Base-by-base conservation (phyloP, 208 protist genomes). In the Trypanosoma mega region DNA sequence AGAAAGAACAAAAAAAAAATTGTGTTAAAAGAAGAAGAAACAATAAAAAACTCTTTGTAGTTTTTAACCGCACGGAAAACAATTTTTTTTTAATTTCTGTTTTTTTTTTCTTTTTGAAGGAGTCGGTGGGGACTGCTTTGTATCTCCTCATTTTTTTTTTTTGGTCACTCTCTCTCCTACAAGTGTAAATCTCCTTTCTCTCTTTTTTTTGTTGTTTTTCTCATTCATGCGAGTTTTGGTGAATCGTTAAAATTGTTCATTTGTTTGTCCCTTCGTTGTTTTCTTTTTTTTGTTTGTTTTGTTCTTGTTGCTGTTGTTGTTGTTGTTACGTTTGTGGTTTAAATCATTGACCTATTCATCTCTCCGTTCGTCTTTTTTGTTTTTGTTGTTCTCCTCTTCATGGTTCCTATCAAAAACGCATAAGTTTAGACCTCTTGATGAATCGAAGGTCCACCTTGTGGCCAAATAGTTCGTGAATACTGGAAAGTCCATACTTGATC, bases 381-480 rank as follows among this genome's bases (percentile, higher is more conserved):
- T 36, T 26, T 33, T 49, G 14, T 7, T 8, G 8, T 27, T 27
- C 31, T 49, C 27, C 48, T 31, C 7, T 12, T 49, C 7, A 20
- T 11, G 8, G 8, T 8, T n/a, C 8, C 1, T 31, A 4, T 75
- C 85, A 96, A 64, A 96, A 91, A 44, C 93, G 82, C 47, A 87
- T 89, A 36, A 97, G 87, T 16, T 78, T 83, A 23, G 90, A 75
- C 23, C 79, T 75, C 71, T 87, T 92, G 70, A 96, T 95, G 51
- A 92, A 94, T 30, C 76, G 74, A 46, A 97, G 55, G 44, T 96
- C 87, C 11, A 97, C 88, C 26, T 87, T 72, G 69, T 98, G 97
- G 14, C 99, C 99, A 64, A 99, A 98, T 11, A 99, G 92, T 57
- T 99, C 96, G 69, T 99, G 93, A 75, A 99, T 99, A 77, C 98